A percentile compares a stretch with the other conserved stretches of the same genome.
Evolutionary conservation across 768 basidiomycete species (phyloP).

Genomic region (Hygrophorus pudorinus): DNA sequence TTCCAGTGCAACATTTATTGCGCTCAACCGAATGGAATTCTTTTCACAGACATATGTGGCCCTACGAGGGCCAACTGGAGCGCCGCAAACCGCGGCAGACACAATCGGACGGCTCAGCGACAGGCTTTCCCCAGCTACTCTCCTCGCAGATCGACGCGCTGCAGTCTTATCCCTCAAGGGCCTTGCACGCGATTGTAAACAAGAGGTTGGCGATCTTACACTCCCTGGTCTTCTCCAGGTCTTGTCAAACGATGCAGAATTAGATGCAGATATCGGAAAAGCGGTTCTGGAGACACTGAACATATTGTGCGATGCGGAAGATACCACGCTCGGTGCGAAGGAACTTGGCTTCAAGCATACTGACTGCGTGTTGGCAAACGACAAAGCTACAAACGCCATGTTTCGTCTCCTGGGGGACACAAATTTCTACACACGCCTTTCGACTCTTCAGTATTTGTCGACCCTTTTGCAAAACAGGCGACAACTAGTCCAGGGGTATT

Average conservation of each 20-base stretch:
- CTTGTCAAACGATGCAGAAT: conserved; percentile 77
- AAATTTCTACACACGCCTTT: conserved; percentile 80
- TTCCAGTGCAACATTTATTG: background rate
- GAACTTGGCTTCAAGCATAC: conserved; percentile 81
- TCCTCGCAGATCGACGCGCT: conserved; percentile 85
- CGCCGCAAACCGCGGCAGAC: conserved; percentile 74
- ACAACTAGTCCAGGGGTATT: conserved; percentile 78
- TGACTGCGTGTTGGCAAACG: conserved; percentile 64
- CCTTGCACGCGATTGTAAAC: conserved; percentile 81
- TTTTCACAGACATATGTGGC: conserved; percentile 79
- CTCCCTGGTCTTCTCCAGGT: conserved; percentile 72
- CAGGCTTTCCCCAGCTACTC: conserved; percentile 79
- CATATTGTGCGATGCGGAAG: conserved; percentile 75
- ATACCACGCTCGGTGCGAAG: conserved; percentile 32
- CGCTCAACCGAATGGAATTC: conserved; percentile 56
- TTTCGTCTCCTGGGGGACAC: conserved; percentile 66
- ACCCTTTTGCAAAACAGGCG: conserved; percentile 76
- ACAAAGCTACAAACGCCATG: conserved; percentile 63
- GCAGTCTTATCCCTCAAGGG: conserved; percentile 93
- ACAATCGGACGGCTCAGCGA: conserved; percentile 86
- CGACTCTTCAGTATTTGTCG: conserved; percentile 73
- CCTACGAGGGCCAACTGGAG: conserved; percentile 73
- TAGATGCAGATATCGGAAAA: conserved; percentile 88
- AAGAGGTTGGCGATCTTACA: conserved; percentile 75
- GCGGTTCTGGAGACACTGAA: conserved; percentile 86